Base-by-base conservation (phyloP, 495 filamentous ascomycete genomes). In the Astrocystis sublimbata region DNA sequence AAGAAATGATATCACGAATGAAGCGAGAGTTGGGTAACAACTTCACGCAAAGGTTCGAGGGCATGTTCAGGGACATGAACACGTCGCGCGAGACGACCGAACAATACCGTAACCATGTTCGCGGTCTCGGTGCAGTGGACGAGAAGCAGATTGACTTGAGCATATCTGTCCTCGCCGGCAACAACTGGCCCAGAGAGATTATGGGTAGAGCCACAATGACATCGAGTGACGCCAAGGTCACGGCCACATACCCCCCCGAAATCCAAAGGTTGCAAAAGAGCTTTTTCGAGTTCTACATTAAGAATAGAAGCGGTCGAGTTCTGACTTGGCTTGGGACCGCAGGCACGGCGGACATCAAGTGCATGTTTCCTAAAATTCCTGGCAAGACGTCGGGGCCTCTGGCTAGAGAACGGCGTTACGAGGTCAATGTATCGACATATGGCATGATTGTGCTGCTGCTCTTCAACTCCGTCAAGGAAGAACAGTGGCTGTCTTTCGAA, bases 21-120 rank as follows among this genome's bases (percentile, higher is more conserved):
- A 97, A 96, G 78, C 82, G 92, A 65, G 93, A 97, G 73, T 85
- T 98, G 49, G 94, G 94, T 31, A 96, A 96, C 65, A 85, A 89
- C 51, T 99, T 99, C 73, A 98, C 96, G 0, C 78, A 85, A 65
- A 93, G 94, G 66, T 83, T 98, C 24, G 94, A 99, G 70, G 86
- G 92, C 55, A 99, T 99, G 94, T 99, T 99, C 74, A 96, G 90
- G 74, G 94, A 99, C 69, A 97, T 99, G 89, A 83, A 89, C 21
- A 80, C 92, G 6, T 96, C 92, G 0, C 89, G 91, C 60, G 96
- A 97, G 54, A 78, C 97, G n/a, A 89, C 87, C 0, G 72, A 85
- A 2, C 85, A 81, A 50, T 97, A 92, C 76, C 88, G 88, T 56
- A 78, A 81, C 7, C 83, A 96, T 61, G 83, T 93, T 21, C 74